Base-by-base conservation (phyloP, 176 grass and related monocot species). In the Raddia distichophylla region DNA sequence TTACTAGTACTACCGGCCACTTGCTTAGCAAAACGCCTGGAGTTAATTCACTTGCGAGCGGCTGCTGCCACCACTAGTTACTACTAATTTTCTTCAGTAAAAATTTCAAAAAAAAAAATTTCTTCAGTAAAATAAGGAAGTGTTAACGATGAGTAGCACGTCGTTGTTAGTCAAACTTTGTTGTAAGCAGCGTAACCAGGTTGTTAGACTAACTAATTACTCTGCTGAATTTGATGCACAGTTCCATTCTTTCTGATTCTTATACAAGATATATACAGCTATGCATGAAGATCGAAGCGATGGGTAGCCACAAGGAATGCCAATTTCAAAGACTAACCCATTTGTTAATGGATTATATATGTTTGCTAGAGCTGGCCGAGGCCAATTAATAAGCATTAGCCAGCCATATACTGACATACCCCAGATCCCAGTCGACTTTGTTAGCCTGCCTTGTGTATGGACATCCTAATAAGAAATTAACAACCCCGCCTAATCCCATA, bases 311-410 rank as follows among this genome's bases (percentile, higher is more conserved):
- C 48, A 56, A 45, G 70, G 19, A 8, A 2, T 68, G 73, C 40
- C 49, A 60, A 60, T 69, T 58, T 84, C 62, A 67, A 76, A 35
- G 82, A 22, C 20, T 9, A 33, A 33, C 20, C 10, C 19, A 1
- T 19, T 18, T 6, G 13, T 22, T 19, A 67, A 9, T 17, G 11
- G 8, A 15, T 9, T 75, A 40, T 40, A 40, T 83, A 35, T 83
- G 49, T 67, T 34, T 14, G 60, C 1, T 67, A 42, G 62, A 32
- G 62, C 72, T 76, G 82, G 82, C 82, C 82, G 71, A 83, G 50
- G 81, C 65, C 60, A 40, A 40, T 40, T 40, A 40, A 40, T 40
- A 40, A 40, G 37, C 37, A 40, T 2, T 40, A 40, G 37, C 37
- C 37, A 40, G 37, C 37, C 37, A 40, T 40, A 40, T 40, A 27